Conservation (phyloP, 352 stramenopile genomes). For the Globisporangium lucens region DNA sequence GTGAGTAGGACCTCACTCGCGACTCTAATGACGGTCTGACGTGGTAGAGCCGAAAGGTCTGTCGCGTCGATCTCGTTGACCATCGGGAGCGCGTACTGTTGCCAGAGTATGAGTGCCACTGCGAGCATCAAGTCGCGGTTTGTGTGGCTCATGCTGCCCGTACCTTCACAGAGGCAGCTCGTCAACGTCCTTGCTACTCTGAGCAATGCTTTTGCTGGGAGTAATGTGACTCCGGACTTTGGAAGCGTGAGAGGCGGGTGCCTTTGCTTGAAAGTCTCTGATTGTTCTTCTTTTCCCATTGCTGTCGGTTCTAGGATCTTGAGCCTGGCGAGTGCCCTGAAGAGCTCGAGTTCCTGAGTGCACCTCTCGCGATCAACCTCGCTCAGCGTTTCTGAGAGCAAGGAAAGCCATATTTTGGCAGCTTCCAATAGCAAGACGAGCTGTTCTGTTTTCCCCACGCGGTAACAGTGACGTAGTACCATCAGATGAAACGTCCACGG, state of each 20-base stretch:
- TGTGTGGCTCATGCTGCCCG: conserved; percentile 20
- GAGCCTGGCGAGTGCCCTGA: conserved; percentile 18
- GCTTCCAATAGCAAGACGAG: conserved; percentile 24
- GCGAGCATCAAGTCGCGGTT: conserved; percentile 35
- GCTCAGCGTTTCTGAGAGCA: background rate
- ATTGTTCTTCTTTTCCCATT: too few species aligned
- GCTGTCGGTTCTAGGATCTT: background rate
- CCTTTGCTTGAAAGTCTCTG: background rate
- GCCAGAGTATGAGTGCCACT: conserved; percentile 38
- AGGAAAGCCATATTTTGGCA: conserved; percentile 17
- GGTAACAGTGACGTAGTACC: conserved; percentile 25
- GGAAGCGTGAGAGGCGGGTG: background rate
- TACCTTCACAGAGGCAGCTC: conserved; percentile 22
- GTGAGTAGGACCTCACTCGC: conserved; percentile 33
- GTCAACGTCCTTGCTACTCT: conserved; percentile 22
- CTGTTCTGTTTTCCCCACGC: conserved; percentile 20
- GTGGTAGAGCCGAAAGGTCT: conserved; percentile 21
- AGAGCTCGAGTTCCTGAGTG: conserved; percentile 26
- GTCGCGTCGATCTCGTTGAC: conserved; percentile 33
- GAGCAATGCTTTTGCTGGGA: background rate
- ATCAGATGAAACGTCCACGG: conserved; percentile 35
- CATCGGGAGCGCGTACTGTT: conserved; percentile 26
- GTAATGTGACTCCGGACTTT: background rate
- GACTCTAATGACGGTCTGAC: conserved; percentile 13
- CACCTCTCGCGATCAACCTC: conserved; percentile 11